Percentiles rank a stretch among this genome's conserved stretches.
Conservation (phyloP, 1,284 basidiomycete genomes). For the Cronartium quercuum region DNA sequence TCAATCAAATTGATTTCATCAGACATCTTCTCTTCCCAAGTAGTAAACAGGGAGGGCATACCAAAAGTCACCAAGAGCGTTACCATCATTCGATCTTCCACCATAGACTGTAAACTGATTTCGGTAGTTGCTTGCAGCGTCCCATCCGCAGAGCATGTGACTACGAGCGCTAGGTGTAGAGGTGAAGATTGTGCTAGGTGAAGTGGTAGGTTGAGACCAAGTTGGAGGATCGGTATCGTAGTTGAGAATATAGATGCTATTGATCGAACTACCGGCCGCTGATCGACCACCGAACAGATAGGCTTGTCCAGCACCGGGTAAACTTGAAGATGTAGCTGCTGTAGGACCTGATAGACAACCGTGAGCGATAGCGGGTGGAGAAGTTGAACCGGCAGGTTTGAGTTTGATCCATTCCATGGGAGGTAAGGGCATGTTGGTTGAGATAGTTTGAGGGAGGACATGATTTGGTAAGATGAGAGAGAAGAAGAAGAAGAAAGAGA, state of each 20-base stretch:
- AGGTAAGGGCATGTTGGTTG: conserved; percentile 23
- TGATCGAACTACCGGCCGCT: conserved; percentile 2
- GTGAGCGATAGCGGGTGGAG: conserved; percentile 18
- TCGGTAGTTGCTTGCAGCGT: conserved; percentile 11
- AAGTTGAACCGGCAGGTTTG: not conserved
- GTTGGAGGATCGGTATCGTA: not conserved
- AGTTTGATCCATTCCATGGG: conserved; percentile 38
- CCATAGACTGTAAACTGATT: conserved; percentile 25
- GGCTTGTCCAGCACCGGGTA: not conserved
- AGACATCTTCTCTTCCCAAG: not conserved
- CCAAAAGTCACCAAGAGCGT: conserved; percentile 22
- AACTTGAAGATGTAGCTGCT: not conserved
- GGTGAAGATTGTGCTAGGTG: conserved; percentile 15
- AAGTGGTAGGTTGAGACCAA: conserved; percentile 29
- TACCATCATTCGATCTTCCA: conserved; percentile 18
- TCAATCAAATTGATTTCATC: not conserved
- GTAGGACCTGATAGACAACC: conserved; percentile 29
- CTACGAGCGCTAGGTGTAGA: conserved; percentile 9
- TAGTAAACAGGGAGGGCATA: not conserved
- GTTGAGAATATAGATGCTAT: conserved; percentile 13
- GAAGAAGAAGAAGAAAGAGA: no score
- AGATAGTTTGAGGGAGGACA: conserved; percentile 28
- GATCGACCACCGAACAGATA: conserved; percentile 28
- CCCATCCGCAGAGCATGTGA: conserved; percentile 24
- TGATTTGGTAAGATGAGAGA: not conserved